Percentiles rank a stretch among this genome's conserved stretches.
Conservation (phyloP, 495 filamentous ascomycete species). For the Filosporella fistucella region DNA sequence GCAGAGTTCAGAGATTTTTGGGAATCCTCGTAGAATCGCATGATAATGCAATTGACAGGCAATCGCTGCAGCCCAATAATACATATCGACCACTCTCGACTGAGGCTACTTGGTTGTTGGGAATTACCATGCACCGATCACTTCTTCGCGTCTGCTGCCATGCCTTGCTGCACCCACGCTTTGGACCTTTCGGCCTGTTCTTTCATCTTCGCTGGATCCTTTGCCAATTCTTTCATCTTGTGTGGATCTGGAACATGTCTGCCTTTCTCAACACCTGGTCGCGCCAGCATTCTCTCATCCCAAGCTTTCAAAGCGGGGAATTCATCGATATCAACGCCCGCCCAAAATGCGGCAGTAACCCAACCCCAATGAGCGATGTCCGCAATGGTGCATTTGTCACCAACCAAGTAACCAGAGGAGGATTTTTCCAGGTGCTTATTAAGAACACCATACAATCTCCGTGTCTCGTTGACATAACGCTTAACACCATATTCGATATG, state of each 20-base stretch:
- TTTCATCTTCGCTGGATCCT: constrained; percentile 43
- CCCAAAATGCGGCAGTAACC: constrained; percentile 45
- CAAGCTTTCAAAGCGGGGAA: constrained; percentile 71
- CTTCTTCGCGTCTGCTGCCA: constrained; percentile 50
- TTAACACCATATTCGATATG: constrained; percentile 81
- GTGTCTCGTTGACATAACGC: constrained; percentile 77
- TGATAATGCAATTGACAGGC: too few relatives aligned
- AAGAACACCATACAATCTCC: constrained; percentile 75
- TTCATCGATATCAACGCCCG: constrained; percentile 70
- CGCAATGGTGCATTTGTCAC: constrained; percentile 75
- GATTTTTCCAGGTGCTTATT: constrained; percentile 65
- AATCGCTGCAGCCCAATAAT: too few relatives aligned
- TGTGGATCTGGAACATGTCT: constrained; percentile 69
- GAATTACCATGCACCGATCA: not conserved
- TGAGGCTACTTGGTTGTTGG: too few relatives aligned
- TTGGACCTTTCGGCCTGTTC: constrained; percentile 40
- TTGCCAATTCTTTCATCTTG: constrained; percentile 48
- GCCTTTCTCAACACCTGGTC: constrained; percentile 72
- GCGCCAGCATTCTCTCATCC: constrained; percentile 54
- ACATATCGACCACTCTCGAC: too few relatives aligned
- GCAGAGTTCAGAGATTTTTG: too few relatives aligned
- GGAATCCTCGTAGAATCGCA: too few relatives aligned
- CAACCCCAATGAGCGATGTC: constrained; percentile 74
- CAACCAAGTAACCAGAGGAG: constrained; percentile 67
- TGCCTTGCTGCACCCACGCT: constrained; percentile 60